phyloP scores from a whole-genome alignment of 371 early-diverging fungal species.

The Neoconidiobolus thromboides region DNA sequence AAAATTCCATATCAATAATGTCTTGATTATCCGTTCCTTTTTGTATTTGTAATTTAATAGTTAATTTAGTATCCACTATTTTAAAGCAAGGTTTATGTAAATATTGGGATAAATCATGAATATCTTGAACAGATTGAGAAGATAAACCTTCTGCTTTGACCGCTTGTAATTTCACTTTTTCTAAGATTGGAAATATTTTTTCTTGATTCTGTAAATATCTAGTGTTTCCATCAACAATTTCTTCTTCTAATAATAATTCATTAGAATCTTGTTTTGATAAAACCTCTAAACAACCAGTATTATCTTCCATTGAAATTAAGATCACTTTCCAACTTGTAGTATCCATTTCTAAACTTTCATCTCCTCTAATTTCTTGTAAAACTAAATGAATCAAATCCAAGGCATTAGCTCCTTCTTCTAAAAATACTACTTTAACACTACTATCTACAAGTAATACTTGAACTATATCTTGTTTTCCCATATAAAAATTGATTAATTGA shows the following conservation, averaged over 20 bases:
- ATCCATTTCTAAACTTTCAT: too few relatives aligned
- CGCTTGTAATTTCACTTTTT: not conserved
- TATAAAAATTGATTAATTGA: not conserved
- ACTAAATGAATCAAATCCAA: constrained; percentile 10
- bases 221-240: not conserved
- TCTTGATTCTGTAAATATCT: not conserved
- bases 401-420: constrained; percentile 17
- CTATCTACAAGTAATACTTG: constrained; percentile 18
- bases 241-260: not conserved
- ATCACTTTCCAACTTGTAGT: too few relatives aligned
- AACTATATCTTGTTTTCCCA: constrained; percentile 20
- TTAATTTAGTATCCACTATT: not conserved
- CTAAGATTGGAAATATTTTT: constrained; percentile 3
- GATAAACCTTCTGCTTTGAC: not conserved
- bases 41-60: not conserved
- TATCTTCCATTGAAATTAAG: constrained; percentile 9
- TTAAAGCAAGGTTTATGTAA: constrained; percentile 4
- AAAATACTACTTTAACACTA: constrained; percentile 12
- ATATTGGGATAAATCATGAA: constrained; percentile 2
- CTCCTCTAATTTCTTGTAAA: too few relatives aligned
- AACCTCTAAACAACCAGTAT: constrained; percentile 9
- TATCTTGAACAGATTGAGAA: not conserved
- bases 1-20: not conserved
- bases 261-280: not conserved
- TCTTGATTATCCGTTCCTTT: not conserved